phyloP scores from a whole-genome alignment of 805 yeast genomes.

The Barnettozyma populi region DNA sequence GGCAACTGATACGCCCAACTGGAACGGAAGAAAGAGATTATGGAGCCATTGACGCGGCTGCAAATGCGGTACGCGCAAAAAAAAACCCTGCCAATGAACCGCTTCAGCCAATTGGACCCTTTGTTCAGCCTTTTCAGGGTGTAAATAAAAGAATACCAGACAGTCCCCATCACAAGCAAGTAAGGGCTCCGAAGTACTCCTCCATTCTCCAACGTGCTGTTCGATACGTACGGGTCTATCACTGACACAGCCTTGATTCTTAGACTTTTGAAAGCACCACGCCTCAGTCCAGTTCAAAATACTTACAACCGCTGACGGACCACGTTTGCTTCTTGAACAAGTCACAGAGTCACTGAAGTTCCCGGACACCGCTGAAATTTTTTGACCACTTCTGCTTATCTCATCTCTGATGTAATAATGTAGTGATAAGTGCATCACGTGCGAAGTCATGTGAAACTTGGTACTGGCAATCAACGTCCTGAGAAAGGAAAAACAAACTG shows the following conservation, averaged over 20 bases:
- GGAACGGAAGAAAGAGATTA: too few species aligned
- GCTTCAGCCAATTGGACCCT: not conserved
- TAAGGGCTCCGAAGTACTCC: not conserved
- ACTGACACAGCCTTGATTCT: too few species aligned
- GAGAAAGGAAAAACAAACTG: too few species aligned
- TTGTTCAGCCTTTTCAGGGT: constrained; percentile 1
- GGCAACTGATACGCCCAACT: too few species aligned
- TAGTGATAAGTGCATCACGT: too few species aligned
- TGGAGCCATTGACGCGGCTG: not conserved
- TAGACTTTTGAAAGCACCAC: too few species aligned
- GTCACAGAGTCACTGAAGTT: not conserved
- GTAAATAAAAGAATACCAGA: not conserved
- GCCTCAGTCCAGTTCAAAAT: too few species aligned
- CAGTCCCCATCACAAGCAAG: not conserved
- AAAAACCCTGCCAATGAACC: not conserved
- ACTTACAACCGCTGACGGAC: too few species aligned
- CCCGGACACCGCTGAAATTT: not conserved
- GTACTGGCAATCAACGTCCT: too few species aligned
- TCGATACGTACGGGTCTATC: too few species aligned
- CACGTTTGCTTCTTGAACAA: not conserved
- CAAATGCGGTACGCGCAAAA: not conserved
- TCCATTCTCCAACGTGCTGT: too few species aligned
- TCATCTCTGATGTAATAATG: not conserved
- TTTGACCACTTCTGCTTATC: not conserved
- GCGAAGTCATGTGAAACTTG: constrained; percentile 1